Base-by-base conservation (phyloP, 192 early-diverging fungal genomes). In the Backusella macrospora region DNA sequence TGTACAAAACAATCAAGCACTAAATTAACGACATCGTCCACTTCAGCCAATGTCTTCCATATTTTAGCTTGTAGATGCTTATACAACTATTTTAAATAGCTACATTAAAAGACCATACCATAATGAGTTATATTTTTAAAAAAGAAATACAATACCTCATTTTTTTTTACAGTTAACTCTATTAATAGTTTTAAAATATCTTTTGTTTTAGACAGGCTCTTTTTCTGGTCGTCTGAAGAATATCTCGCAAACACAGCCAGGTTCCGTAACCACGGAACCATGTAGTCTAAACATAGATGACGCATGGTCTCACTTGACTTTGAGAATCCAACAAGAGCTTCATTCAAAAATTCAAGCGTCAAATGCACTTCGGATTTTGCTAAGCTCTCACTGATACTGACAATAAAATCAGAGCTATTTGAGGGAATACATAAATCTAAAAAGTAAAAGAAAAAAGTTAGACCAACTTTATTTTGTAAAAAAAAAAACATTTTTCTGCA, bases 281-380 rank as follows among this genome's bases (percentile, higher is more conserved):
- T 85, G 79, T 96, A 97, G 77, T 96, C 91, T 55, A 98, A 82
- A 62, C 92, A 92, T 68, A 90, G 85, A 48, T 92, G 89, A 73
- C 92, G 93, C 59, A 93, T 85, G 26, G 86, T 81, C 23, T 85
- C 86, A 43, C 80, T 84, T 4, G 89, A 88, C 80, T 91, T 90
- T 46, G 86, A 84, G 68, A 97, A 93, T n/a, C 93, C 92, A 65
- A 91, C 81, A 76, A 92, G 86, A 40, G 88, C 89, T 81, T 98
- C 96, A 18, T 85, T 87, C 42, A 99, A 74, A 81, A 99, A 92
- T 73, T 96, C 96, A 2, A 95, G 79, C 6, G 97, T 96, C 73
- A 99, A 86, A 44, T 94, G 86, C 0, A 87, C 87, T 38, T 93
- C 90, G 0, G 88, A 84, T 44, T 75, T 67, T 26, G 96, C 94